A percentile compares a stretch with the other conserved stretches of the same genome.
Evolutionary conservation across 805 yeast species (phyloP).

Genomic region (Saccharomycopsis javanensis): DNA sequence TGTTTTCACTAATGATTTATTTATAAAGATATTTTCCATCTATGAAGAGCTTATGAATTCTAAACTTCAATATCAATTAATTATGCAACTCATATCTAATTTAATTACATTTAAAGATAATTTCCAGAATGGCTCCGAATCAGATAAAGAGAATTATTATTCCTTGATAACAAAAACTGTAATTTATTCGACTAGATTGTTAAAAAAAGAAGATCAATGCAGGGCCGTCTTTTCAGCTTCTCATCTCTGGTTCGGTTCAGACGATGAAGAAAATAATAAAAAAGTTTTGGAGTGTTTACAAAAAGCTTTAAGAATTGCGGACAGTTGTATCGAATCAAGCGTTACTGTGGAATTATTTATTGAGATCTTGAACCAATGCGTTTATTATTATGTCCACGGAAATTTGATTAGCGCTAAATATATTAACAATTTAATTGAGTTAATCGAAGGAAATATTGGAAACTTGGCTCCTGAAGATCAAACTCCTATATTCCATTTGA

Average conservation of each 20-base stretch:
- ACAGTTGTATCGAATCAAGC: slow-evolving; percentile 77
- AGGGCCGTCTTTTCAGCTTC: slow-evolving; percentile 81
- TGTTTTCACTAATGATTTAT: slow-evolving; percentile 77
- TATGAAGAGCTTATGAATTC: slow-evolving; percentile 61
- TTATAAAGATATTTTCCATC: slow-evolving; percentile 76
- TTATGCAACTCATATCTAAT: slow-evolving; percentile 14
- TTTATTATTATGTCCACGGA: slow-evolving; percentile 79
- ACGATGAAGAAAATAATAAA: slow-evolving; percentile 30
- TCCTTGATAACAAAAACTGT: slow-evolving; percentile 77
- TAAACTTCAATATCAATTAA: slow-evolving; percentile 35
- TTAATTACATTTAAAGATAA: slow-evolving; percentile 15
- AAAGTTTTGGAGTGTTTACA: slow-evolving; percentile 87
- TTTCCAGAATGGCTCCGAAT: slow-evolving; percentile 11
- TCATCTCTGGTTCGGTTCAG: slow-evolving; percentile 56
- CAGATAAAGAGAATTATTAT: slow-evolving; percentile 60
- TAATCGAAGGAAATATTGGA: slow-evolving; percentile 71
- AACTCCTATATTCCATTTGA: slow-evolving; percentile 45
- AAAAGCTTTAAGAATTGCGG: slow-evolving; percentile 81
- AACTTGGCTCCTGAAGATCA: slow-evolving; percentile 37
- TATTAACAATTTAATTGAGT: slow-evolving; percentile 76
- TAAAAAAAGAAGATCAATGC: slow-evolving; percentile 92
- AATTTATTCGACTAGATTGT: slow-evolving; percentile 74
- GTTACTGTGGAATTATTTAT: slow-evolving; percentile 76
- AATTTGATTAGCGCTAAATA: slow-evolving; percentile 63
- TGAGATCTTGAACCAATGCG: slow-evolving; percentile 78